Conservation (phyloP, 495 filamentous ascomycete species). For the Cenococcum geophilum region DNA sequence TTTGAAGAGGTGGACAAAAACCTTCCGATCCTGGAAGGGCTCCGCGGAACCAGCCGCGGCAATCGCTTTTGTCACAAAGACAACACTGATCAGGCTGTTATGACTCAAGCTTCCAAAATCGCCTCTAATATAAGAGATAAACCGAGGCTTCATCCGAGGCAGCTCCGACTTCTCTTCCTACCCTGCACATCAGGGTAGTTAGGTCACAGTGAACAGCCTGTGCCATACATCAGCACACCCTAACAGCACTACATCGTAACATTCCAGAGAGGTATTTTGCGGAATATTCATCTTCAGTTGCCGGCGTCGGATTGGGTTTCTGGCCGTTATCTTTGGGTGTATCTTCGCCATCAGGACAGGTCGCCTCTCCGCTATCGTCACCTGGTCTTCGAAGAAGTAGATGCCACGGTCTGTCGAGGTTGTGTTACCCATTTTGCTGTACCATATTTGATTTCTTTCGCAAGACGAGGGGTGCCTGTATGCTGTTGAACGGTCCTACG, state of each 20-base stretch:
- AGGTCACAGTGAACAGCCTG: too few species aligned
- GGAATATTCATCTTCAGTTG: not conserved
- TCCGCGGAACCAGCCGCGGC: not conserved
- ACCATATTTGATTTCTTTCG: too few species aligned
- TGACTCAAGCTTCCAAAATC: not conserved
- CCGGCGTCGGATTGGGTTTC: not conserved
- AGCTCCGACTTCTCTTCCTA: not conserved
- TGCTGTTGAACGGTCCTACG: too few species aligned
- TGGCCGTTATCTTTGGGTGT: not conserved
- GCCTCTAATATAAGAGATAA: not conserved
- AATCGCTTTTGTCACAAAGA: not conserved
- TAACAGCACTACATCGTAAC: not conserved
- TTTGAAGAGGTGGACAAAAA: constrained; percentile 6
- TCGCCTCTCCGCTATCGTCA: not conserved
- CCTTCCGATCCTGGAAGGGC: not conserved
- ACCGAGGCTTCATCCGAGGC: not conserved
- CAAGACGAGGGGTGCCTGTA: too few species aligned
- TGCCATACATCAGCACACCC: not conserved
- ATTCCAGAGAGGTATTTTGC: not conserved
- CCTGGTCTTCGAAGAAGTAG: not conserved
- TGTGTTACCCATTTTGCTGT: not conserved
- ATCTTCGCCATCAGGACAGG: not conserved
- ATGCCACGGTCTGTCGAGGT: not conserved
- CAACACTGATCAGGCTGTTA: not conserved
- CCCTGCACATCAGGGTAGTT: too few species aligned